phyloP scores from a whole-genome alignment of 2,329 filamentous ascomycete species.

The Fusarium nematophilum region DNA sequence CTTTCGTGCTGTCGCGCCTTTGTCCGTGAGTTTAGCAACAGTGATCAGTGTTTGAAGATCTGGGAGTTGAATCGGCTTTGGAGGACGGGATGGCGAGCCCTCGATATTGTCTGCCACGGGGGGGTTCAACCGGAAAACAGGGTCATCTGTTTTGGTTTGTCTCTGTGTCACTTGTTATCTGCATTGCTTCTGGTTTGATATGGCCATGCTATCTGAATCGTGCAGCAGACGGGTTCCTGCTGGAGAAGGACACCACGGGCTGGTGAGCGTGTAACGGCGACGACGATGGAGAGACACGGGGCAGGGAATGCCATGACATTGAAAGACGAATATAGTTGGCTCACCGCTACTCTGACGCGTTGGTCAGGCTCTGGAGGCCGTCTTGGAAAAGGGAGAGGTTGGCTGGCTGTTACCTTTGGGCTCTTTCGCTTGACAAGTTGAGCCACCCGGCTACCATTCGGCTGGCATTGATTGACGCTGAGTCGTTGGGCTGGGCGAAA shows the following conservation, averaged over 20 bases:
- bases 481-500: background rate
- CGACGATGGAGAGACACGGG: background rate
- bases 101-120: background rate
- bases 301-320: background rate
- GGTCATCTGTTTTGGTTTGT: conserved; percentile 3
- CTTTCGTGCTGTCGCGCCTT: too few relatives aligned
- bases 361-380: conserved; percentile 2
- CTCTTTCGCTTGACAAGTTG: background rate
- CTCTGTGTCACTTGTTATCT: background rate
- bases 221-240: conserved; percentile 2
- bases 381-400: conserved; percentile 17
- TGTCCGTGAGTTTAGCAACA: too few relatives aligned
- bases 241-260: background rate
- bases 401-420: conserved; percentile 3
- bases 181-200: background rate
- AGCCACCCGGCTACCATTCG: too few relatives aligned
- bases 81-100: too few relatives aligned
- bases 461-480: too few relatives aligned
- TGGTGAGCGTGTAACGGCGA: background rate
- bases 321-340: background rate
- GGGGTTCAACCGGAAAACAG: background rate
- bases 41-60: too few relatives aligned
- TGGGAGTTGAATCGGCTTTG: too few relatives aligned
- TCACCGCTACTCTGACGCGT: conserved; percentile 28
- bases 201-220: background rate